Evolutionary conservation across 176 grass and related monocot genomes (phyloP).

Genomic region (Thinopyrum elongatum): DNA sequence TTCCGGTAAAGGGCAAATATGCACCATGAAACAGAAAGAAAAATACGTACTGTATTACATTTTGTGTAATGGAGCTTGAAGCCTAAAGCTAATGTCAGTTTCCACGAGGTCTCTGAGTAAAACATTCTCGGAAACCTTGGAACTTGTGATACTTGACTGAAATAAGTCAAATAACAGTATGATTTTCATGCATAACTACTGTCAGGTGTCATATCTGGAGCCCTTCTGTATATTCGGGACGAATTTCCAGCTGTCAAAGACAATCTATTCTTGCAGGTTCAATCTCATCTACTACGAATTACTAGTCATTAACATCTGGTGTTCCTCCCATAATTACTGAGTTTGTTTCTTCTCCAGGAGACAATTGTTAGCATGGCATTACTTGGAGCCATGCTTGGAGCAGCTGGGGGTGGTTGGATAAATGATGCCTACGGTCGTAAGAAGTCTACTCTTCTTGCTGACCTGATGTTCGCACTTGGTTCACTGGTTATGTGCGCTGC

Average conservation of each 20-base stretch:
- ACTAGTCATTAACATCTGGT: neutral
- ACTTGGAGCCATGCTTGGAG: constrained; percentile 83
- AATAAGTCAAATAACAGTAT: neutral
- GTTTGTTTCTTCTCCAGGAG: constrained; percentile 57
- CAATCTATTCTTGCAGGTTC: constrained; percentile 89
- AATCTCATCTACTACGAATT: neutral
- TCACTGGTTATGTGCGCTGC: constrained; percentile 85
- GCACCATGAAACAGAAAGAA: neutral
- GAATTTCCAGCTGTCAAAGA: constrained; percentile 71
- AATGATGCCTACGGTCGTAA: constrained; percentile 90
- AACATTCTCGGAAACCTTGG: neutral
- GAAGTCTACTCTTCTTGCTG: constrained; percentile 88
- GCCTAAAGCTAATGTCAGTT: neutral
- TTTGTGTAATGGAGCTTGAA: neutral
- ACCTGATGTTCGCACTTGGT: constrained; percentile 75
- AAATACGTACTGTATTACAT: too few species aligned
- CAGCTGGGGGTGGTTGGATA: constrained; percentile 82
- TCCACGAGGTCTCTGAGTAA: neutral
- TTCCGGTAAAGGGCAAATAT: neutral
- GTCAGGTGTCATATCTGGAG: constrained; percentile 93
- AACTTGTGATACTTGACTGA: neutral
- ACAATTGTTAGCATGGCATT: constrained; percentile 99
- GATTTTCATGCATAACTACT: constrained; percentile 5
- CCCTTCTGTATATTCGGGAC: constrained; percentile 90
- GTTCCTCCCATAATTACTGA: neutral